Evolutionary conservation across 768 basidiomycete species (phyloP), one percentile per base, ranked within the genome.

Genomic region (Trametes punicea): DNA sequence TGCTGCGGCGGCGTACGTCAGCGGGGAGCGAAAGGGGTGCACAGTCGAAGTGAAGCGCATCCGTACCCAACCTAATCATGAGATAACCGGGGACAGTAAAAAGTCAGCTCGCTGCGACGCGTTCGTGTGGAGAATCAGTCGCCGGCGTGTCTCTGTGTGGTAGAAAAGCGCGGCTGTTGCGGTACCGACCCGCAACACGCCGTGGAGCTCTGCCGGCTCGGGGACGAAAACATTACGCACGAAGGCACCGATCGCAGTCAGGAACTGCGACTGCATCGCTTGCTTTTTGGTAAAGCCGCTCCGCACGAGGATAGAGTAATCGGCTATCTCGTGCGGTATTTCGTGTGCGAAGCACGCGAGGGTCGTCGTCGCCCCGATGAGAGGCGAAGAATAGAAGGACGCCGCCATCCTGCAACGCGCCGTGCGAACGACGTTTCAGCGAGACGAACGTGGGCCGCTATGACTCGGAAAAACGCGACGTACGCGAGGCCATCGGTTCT

Each of bases 291-390:
- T 90, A 69, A 95, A 94, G 3, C 93, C 93, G 63, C 89, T 91
- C 38, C 89, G 85, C 45, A 94, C 82, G 31, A 94, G 76, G 62
- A 95, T 94, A n/a, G 90, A 93, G 67, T 94, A 95, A 69, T 95
- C 93, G n/a, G 93, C 93, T 59, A 96, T 95, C 77, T 96, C 92
- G 66, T 96, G 93, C 16, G 93, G 93, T 50, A 96, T 95, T 72
- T 96, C 93, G 69, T 96, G 92, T 2, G 90, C 91, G 66, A 95
- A 96, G 67, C 93, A 95, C 23, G 93, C 93, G 42, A 96, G 79
- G n/a, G 93, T 93, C 2, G 93, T 95, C 39, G 93, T 94, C 31
- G 93, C 93, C 39, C 93, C 93, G 59, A 96, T 91, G 55, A 93
- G 75, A 3, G 93, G 93, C 30, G 90, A 91, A n/a, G 91, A 92